Conservation (phyloP, 2,329 filamentous ascomycete genomes). For the Neofusicoccum sp. region DNA sequence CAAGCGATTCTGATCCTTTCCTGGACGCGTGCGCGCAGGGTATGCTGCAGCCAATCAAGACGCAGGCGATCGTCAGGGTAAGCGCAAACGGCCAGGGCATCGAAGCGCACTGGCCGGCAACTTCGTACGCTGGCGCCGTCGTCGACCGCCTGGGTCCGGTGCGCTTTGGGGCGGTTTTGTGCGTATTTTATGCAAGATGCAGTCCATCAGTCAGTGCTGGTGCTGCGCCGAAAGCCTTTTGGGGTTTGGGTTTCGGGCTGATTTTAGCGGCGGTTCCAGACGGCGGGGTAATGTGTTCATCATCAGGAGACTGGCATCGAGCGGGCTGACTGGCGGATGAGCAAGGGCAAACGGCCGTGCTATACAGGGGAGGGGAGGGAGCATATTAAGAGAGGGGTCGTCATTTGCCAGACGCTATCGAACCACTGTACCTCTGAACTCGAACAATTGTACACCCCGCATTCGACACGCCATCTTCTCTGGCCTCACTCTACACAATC, state of each 20-base stretch:
- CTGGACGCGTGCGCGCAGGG: background rate
- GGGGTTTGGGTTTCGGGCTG: background rate
- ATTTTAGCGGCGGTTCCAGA: background rate
- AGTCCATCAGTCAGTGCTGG: background rate
- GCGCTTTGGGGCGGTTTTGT: background rate
- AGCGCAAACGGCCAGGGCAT: background rate
- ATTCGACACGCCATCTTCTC: background rate
- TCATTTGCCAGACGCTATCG: background rate
- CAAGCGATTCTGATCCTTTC: background rate
- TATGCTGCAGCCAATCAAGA: background rate
- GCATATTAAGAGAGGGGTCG: constrained; percentile 1
- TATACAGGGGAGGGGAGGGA: background rate
- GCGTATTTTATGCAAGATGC: background rate
- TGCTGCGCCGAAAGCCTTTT: background rate
- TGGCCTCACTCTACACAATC: background rate
- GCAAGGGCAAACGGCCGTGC: background rate
- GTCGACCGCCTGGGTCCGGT: background rate
- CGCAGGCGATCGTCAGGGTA: background rate
- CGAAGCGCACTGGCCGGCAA: background rate
- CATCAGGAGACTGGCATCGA: constrained; percentile 15
- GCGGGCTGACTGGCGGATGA: background rate
- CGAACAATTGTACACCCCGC: background rate
- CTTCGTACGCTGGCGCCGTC: too few species aligned
- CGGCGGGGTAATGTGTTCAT: constrained; percentile 18
- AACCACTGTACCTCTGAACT: background rate